Evolutionary conservation across 352 stramenopile genomes (phyloP), one percentile per base, ranked within the genome.

Genomic region (Phytophthora sp.): DNA sequence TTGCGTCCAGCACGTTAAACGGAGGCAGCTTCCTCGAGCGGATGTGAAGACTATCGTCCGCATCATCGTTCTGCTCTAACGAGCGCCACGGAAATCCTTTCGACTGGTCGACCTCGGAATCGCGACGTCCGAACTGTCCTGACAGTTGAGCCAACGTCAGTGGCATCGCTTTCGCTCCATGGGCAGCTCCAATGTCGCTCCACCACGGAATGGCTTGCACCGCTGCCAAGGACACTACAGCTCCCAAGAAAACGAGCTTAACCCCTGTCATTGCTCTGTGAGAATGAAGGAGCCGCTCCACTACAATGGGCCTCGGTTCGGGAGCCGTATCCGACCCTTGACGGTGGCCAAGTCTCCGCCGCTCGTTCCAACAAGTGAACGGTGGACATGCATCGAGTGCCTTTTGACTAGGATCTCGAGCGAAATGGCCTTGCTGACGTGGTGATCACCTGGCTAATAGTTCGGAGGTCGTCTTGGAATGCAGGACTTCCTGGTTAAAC

Each of bases 161-260:
- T 2, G 55, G 62, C 30, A 12, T 17, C 18, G 62, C 34, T 42
- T 20, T 51, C 3, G 37, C 54, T 28, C 62, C 62, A n/a, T 70
- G 62, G 11, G 49, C 21, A 38, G 62, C 56, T 56, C 62, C 62
- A 12, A 70, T 66, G 41, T 57, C 54, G 5, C 42, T 26, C 55
- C 62, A 70, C 62, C 62, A 55, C 12, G 62, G 62, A 23, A 66
- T 21, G 8, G 62, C 24, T 31, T 66, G 62, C 42, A 66, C 62
- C 15, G n/a, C 24, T 20, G 37, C 20, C 18, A 54, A 1, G 5
- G 12, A 44, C 24, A 48, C 13, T 15, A 62, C 5, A 4, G 23
- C 24, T 3, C 35, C 20, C 21, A 71, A 26, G 28, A 70, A 27
- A 31, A n/a, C 17, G 13, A 62, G 4, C 28, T 61, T 44, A 3